phyloP scores from a whole-genome alignment of 2,329 filamentous ascomycete species.

The Colletotrichum caudatum region DNA sequence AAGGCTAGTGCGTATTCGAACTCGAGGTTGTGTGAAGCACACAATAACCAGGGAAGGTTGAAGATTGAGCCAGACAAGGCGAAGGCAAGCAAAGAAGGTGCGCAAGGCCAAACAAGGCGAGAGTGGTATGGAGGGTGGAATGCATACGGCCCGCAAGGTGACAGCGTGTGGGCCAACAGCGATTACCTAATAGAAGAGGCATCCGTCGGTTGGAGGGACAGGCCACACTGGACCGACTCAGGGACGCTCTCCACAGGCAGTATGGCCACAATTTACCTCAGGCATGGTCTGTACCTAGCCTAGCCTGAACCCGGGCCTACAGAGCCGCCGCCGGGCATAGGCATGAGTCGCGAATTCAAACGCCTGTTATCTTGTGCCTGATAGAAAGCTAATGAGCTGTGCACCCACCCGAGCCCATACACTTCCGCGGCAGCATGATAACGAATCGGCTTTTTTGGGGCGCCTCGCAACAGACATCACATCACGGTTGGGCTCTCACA shows the following conservation, averaged over 20 bases:
- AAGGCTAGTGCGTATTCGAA: slow-evolving; percentile 5
- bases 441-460: not conserved
- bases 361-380: not conserved
- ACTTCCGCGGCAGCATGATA: not conserved
- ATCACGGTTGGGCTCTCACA: not conserved
- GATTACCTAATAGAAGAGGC: slow-evolving; percentile 18
- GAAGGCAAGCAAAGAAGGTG: slow-evolving; percentile 5
- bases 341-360: not conserved
- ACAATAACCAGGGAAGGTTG: slow-evolving; percentile 14
- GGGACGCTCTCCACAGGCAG: not conserved
- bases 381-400: not conserved
- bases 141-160: slow-evolving; percentile 8
- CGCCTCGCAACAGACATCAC: not conserved
- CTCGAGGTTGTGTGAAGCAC: slow-evolving; percentile 13
- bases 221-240: not conserved
- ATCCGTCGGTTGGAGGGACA: not conserved
- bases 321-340: not conserved
- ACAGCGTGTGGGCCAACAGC: not conserved
- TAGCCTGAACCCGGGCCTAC: not conserved
- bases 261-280: not conserved
- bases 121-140: slow-evolving; percentile 1
- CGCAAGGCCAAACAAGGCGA: slow-evolving; percentile 18
- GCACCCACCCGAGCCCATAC: not conserved
- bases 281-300: not conserved
- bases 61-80: slow-evolving; percentile 12